Base-by-base conservation (phyloP, 2,329 filamentous ascomycete species). In the Microdochium paspali region DNA sequence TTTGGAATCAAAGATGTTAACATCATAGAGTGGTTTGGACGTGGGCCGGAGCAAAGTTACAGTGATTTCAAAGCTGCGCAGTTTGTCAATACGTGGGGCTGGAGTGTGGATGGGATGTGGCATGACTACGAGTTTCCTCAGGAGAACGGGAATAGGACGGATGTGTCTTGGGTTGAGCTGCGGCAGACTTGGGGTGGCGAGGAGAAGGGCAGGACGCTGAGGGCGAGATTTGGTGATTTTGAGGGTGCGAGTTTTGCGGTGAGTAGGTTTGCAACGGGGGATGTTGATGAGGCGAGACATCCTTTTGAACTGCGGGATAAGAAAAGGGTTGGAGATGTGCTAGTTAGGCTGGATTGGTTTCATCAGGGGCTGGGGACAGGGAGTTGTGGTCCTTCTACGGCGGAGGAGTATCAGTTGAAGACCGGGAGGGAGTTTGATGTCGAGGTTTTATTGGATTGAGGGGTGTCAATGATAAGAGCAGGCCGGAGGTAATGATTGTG, bases 61-160 rank as follows among this genome's bases (percentile, higher is more conserved):
- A 65, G 67, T 15, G 84, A 88, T 64, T 82, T 76, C 66, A 84
- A 85, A 59, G 59, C 70, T 12, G 74, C 77, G 3, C 81, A 85
- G 58, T 61, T 64, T 1, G 63, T 84, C 3, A 82, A 79, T 6
- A 74, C 72, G 44, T 81, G 71, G 64, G 66, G 66, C 2, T 54
- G 60, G 10, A 54, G 54, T 1, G 64, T 80, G 2, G 72, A 77
- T 44, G 67, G 72, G 1, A 65, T 87, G 0, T 78, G 74, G 59
- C 69, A 75, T 1, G 70, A 76, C 40, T 86, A 85, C 57, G 83
- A 87, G 53, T 81, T 78, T 47, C 84, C 83, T 0, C 84, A 87
- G 60, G 84, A 87, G 50, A 72, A 70, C 26, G 79, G 80, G 0
- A 86, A 86, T 59, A 69, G 79, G 18, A 81, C 76, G 0, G 82